Base-by-base conservation (phyloP, 1,139 yeast genomes). In the Sugiyamaella paludigena region DNA sequence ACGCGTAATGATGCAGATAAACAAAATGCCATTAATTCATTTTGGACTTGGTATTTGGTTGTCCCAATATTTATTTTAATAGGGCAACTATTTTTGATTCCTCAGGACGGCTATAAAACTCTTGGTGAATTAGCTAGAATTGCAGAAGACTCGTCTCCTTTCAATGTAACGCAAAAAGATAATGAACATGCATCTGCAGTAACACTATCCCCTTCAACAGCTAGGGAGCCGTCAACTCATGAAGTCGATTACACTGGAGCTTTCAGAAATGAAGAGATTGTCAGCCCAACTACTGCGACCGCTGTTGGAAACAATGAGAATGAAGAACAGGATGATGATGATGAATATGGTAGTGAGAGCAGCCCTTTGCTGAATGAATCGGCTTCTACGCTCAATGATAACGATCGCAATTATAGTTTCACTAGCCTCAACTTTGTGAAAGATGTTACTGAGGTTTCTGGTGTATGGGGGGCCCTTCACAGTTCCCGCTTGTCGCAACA, bases 381-480 rank as follows among this genome's bases (percentile, higher is more conserved):
- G 24, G 24, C 24, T 19, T 19, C 24, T 19, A 19, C 24, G 24
- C 24, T 19, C 24, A 19, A 19, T 19, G 24, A 19, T 19, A 19
- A 19, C 24, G 24, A 19, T 19, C 24, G 24, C 24, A 19, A 3
- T 19, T 13, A 30, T 4, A 36, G 40, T 2, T 13, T 42, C 6
- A 36, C 13, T 28, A 36, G 40, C 12, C 40, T 42, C 15, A 49
- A 50, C 12, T 53, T 50, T 11, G 42, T 48, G n/a, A 72, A 40
- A 73, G 80, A 51, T 69, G 87, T 4, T 83, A 56, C 60, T 15
- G 62, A 60, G 39, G 48, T 52, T 3, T 60, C 91, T 12, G 95
- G 95, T 1, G 79, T 87, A 1, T 87, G 86, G 70, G 96, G 96
- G n/a, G 79, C 84, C 6, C 70, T 89, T 66, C 96, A 91, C 64